Evolutionary conservation across 306 rosid genomes (phyloP).

Genomic region (Styphnolobium japonicum): DNA sequence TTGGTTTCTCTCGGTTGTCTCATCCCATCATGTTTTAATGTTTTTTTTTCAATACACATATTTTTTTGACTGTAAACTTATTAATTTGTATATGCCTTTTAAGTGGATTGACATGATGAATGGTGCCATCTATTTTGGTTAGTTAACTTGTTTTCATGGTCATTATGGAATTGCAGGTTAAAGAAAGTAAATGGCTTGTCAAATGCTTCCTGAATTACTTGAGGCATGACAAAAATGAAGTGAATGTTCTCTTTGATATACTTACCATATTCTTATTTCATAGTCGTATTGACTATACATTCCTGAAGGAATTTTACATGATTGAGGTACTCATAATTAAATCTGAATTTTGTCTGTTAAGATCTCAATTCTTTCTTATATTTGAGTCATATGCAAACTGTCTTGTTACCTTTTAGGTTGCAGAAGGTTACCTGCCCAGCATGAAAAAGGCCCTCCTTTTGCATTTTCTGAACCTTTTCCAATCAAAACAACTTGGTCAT

Average conservation of each 20-base stretch:
- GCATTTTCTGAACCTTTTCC: constrained; percentile 88
- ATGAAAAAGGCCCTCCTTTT: constrained; percentile 76
- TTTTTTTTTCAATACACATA: not conserved
- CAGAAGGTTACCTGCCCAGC: constrained; percentile 83
- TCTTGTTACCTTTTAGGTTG: constrained; percentile 63
- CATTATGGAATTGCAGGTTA: constrained; percentile 61
- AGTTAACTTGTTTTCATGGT: constrained; percentile 10
- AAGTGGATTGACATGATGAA: not conserved
- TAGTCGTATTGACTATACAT: constrained; percentile 88
- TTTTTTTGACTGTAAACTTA: not conserved
- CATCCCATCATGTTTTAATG: not conserved
- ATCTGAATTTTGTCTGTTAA: constrained; percentile 8
- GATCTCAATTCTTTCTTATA: constrained; percentile 10
- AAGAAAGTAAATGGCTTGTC: constrained; percentile 99
- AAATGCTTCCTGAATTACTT: constrained; percentile 96
- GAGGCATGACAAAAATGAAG: constrained; percentile 90
- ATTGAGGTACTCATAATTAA: constrained; percentile 64
- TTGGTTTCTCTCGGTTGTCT: constrained; percentile 3
- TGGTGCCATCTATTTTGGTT: not conserved
- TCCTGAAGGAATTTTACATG: constrained; percentile 95
- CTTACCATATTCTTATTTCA: constrained; percentile 91
- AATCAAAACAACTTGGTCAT: constrained; percentile 79
- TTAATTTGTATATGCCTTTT: not conserved
- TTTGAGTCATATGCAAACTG: not conserved
- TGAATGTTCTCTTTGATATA: constrained; percentile 97